A percentile compares a stretch with the other conserved stretches of the same genome.
Conservation (phyloP, 1,284 basidiomycete species). For the Lentinula novae-zelandiae region DNA sequence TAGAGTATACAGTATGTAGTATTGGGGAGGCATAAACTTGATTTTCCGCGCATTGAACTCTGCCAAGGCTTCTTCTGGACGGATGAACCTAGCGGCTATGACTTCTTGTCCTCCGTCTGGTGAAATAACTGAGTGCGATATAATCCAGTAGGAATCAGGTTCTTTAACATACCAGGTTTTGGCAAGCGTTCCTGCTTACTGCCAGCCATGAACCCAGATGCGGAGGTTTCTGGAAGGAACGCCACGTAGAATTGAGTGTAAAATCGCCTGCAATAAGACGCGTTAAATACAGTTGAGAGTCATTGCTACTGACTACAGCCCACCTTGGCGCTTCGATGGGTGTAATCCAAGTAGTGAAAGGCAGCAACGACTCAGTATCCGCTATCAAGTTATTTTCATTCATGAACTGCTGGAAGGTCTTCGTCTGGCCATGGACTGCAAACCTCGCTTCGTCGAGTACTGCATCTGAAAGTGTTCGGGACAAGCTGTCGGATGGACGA, state of each 20-base stretch:
- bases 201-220: slow-evolving; percentile 48
- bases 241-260: slow-evolving; percentile 63
- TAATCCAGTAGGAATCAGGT: not conserved
- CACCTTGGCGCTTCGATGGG: slow-evolving; percentile 50
- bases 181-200: slow-evolving; percentile 53
- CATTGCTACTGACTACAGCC: slow-evolving; percentile 7
- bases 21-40: slow-evolving; percentile 68
- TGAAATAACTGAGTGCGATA: not conserved
- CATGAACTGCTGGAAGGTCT: slow-evolving; percentile 54
- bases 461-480: slow-evolving; percentile 28
- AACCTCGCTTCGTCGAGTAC: slow-evolving; percentile 51
- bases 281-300: not conserved
- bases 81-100: slow-evolving; percentile 58
- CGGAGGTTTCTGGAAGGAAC: slow-evolving; percentile 45
- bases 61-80: slow-evolving; percentile 45
- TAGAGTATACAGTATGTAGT: slow-evolving; percentile 61
- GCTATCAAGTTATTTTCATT: slow-evolving; percentile 36
- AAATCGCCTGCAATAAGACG: slow-evolving; percentile 49
- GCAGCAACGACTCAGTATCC: slow-evolving; percentile 45
- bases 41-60: slow-evolving; percentile 50
- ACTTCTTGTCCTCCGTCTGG: slow-evolving; percentile 66
- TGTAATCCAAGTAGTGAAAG: slow-evolving; percentile 72
- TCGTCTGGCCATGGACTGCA: slow-evolving; percentile 49
- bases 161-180: slow-evolving; percentile 40
- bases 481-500: slow-evolving; percentile 26